Evolutionary conservation across 192 early-diverging fungal genomes (phyloP).

Genomic region (Backusella australiensis): DNA sequence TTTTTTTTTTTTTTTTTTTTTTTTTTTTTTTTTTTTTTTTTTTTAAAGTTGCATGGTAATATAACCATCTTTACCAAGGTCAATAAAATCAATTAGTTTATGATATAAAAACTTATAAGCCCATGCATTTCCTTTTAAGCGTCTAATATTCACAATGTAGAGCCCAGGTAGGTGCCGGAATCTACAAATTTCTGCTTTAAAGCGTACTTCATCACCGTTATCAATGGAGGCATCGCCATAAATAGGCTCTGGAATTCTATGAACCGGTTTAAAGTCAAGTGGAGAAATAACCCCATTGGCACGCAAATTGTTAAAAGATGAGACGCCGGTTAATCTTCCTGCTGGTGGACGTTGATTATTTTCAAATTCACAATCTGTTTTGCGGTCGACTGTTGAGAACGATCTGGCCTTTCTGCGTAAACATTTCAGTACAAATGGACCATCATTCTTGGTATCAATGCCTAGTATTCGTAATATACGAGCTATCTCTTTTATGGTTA

Average conservation of each 20-base stretch:
- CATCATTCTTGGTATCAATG: constrained; percentile 21
- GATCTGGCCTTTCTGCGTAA: constrained; percentile 33
- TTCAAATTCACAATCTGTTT: background rate
- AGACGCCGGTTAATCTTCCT: background rate
- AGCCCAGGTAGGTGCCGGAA: constrained; percentile 75
- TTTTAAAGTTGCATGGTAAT: background rate
- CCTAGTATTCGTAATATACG: constrained; percentile 30
- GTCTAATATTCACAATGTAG: constrained; percentile 59
- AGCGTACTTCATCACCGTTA: constrained; percentile 66
- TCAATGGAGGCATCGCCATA: constrained; percentile 40
- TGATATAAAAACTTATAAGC: constrained; percentile 65
- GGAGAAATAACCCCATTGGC: background rate
- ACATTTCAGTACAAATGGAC: constrained; percentile 53
- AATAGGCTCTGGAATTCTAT: constrained; percentile 22
- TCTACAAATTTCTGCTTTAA: constrained; percentile 76
- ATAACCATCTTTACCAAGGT: constrained; percentile 20
- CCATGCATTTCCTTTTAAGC: constrained; percentile 62
- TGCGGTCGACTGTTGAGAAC: background rate
- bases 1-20: too few species aligned
- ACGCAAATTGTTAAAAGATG: background rate
- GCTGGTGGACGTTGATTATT: background rate
- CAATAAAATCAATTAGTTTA: constrained; percentile 34
- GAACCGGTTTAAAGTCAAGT: background rate
- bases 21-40: background rate
- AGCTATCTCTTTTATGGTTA: constrained; percentile 49